phyloP scores from a whole-genome alignment of 2,329 filamentous ascomycete genomes.

The Polytolypa hystricis region DNA sequence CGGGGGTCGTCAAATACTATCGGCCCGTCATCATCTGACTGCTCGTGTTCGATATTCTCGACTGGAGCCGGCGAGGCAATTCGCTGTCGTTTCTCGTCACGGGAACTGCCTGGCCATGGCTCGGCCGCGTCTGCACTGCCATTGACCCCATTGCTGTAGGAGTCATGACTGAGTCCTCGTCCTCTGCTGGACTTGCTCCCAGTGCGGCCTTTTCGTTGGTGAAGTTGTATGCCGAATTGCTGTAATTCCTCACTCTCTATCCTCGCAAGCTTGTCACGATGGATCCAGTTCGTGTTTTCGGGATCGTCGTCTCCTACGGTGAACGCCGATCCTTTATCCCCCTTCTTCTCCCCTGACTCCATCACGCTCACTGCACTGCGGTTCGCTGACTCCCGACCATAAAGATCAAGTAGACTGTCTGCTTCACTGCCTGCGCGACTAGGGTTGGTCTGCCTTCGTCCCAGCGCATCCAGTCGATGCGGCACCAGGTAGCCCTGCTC shows the following conservation, averaged over 20 bases:
- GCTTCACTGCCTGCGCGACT: slow-evolving; percentile 29
- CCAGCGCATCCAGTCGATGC: slow-evolving; percentile 19
- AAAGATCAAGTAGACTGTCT: slow-evolving; percentile 27
- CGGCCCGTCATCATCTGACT: slow-evolving; percentile 20
- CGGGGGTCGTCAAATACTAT: slow-evolving; percentile 51
- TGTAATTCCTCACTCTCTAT: slow-evolving; percentile 42
- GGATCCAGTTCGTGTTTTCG: slow-evolving; percentile 37
- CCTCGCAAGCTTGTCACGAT: slow-evolving; percentile 39
- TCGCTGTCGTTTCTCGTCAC: slow-evolving; percentile 24
- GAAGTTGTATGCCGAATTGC: slow-evolving; percentile 34
- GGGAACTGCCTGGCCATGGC: slow-evolving; percentile 21
- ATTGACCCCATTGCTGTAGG: slow-evolving; percentile 21
- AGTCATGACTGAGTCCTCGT: slow-evolving; percentile 29
- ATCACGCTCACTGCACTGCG: slow-evolving; percentile 15
- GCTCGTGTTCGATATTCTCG: slow-evolving; percentile 29
- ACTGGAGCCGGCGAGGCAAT: slow-evolving; percentile 24
- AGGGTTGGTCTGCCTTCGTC: slow-evolving; percentile 23
- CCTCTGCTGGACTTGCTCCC: slow-evolving; percentile 25
- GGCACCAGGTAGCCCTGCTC: slow-evolving; percentile 20
- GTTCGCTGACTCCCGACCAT: slow-evolving; percentile 20
- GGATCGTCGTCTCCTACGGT: slow-evolving; percentile 15
- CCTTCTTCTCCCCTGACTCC: slow-evolving; percentile 16
- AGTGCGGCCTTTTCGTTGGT: slow-evolving; percentile 25
- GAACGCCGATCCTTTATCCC: slow-evolving; percentile 11
- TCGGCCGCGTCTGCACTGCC: slow-evolving; percentile 19